phyloP scores from a whole-genome alignment of 306 rosid genomes.

The Acacia acuminata region DNA sequence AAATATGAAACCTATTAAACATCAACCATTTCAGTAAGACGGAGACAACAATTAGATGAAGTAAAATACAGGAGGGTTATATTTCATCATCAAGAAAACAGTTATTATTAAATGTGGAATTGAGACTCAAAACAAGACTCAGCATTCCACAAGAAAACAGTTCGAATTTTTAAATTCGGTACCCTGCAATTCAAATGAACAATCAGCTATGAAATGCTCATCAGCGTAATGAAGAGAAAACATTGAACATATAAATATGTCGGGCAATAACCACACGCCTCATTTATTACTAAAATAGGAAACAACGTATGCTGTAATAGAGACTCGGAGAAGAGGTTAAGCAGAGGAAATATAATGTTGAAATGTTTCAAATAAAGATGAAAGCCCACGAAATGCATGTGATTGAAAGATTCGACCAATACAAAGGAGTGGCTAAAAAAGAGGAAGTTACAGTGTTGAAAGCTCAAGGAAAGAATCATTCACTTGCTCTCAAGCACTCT shows the following conservation, averaged over 20 bases:
- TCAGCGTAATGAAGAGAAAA: slow-evolving; percentile 18
- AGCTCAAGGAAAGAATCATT: slow-evolving; percentile 69
- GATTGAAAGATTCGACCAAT: slow-evolving; percentile 9
- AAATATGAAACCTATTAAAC: slow-evolving; percentile 38
- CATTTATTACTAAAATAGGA: slow-evolving; percentile 6
- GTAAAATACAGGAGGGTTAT: not conserved
- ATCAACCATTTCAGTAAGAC: slow-evolving; percentile 31
- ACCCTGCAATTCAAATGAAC: slow-evolving; percentile 35
- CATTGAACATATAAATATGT: slow-evolving; percentile 32
- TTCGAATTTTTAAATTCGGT: slow-evolving; percentile 30
- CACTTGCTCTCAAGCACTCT: slow-evolving; percentile 19
- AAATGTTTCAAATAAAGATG: slow-evolving; percentile 22
- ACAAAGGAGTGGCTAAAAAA: not conserved
- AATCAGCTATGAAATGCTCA: not conserved
- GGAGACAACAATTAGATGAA: slow-evolving; percentile 32
- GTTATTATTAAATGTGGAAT: not conserved
- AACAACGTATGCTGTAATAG: not conserved
- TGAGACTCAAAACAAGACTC: slow-evolving; percentile 35
- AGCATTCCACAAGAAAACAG: slow-evolving; percentile 21
- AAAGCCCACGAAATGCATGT: slow-evolving; percentile 26
- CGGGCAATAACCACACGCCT: slow-evolving; percentile 47
- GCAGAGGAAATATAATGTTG: slow-evolving; percentile 1
- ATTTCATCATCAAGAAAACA: not conserved
- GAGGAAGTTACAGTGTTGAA: slow-evolving; percentile 35
- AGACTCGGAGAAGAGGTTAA: slow-evolving; percentile 13